Percentiles rank a stretch among this genome's conserved stretches.
These are phyloP conservation scores for Scedosporium apiospermum DNA, from an alignment of 2,329 filamentous ascomycete species.

Conservation along the genomic window DNA sequence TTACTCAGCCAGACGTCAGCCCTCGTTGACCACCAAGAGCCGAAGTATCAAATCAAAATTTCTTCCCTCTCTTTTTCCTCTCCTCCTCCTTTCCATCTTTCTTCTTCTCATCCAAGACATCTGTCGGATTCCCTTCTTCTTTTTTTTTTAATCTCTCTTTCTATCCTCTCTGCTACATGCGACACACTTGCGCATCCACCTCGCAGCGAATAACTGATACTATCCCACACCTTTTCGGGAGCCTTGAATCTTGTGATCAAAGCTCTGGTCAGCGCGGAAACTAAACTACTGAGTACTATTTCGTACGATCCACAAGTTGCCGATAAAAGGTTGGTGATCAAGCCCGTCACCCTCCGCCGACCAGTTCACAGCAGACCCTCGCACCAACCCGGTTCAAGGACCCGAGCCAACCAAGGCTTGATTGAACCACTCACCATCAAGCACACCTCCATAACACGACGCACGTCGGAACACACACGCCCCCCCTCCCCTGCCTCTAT, in stretches of 20 bases:
- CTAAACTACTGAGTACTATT: neutral
- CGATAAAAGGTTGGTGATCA: neutral
- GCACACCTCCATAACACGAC: neutral
- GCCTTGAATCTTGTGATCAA: neutral
- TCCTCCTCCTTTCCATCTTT: neutral
- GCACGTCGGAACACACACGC: neutral
- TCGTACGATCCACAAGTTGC: neutral
- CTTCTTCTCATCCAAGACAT: neutral
- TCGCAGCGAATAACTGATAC: neutral
- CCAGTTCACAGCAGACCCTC: neutral
- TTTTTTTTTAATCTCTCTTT: neutral
- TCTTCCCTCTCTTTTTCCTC: constrained; percentile 7
- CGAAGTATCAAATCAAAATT: neutral
- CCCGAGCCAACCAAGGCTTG: neutral
- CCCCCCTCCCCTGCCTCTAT: neutral
- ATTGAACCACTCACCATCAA: neutral
- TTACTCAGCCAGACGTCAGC: constrained; percentile 2
- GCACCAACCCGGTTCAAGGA: neutral
- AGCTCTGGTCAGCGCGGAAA: neutral
- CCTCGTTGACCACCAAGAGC: neutral
- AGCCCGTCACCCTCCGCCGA: neutral
- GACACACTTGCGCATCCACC: neutral
- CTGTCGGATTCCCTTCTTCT: neutral
- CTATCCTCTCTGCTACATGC: neutral
- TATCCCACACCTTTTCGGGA: neutral